A percentile compares a stretch with the other conserved stretches of the same genome.
phyloP scores from a whole-genome alignment of 805 yeast genomes.

The Pichia nanzhaoensis region DNA sequence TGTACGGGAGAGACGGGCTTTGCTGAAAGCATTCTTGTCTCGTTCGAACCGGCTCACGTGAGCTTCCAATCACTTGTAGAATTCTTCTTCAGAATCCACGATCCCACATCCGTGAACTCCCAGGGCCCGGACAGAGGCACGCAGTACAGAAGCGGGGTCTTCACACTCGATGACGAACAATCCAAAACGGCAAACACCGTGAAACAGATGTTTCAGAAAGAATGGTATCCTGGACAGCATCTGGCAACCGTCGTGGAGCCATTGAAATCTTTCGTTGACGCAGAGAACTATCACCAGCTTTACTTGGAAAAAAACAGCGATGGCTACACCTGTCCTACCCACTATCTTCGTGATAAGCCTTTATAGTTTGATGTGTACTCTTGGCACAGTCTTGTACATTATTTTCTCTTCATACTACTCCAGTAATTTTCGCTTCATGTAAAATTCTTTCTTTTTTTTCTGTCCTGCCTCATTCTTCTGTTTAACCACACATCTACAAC shows the following conservation, averaged over 20 bases:
- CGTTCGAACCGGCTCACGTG: conserved; percentile 68
- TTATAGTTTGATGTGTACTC: background rate
- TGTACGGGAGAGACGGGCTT: conserved; percentile 69
- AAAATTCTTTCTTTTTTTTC: background rate
- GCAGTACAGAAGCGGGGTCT: conserved; percentile 84
- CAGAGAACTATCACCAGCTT: conserved; percentile 90
- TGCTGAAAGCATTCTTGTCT: conserved; percentile 80
- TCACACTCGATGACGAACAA: conserved; percentile 52
- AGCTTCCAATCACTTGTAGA: conserved; percentile 58
- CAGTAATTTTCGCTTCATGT: background rate
- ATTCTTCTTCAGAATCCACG: conserved; percentile 88
- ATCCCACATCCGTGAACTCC: conserved; percentile 75
- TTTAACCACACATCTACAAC: background rate
- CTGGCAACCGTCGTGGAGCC: conserved; percentile 70
- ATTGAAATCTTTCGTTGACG: conserved; percentile 71
- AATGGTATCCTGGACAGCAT: conserved; percentile 65
- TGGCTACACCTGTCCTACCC: conserved; percentile 90
- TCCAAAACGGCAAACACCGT: conserved; percentile 31
- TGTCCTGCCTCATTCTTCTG: no score
- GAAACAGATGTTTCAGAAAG: conserved; percentile 52
- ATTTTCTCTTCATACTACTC: no score
- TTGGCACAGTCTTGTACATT: background rate
- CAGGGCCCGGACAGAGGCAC: conserved; percentile 91
- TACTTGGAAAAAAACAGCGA: conserved; percentile 74
- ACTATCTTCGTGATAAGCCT: conserved; percentile 33